A percentile compares a stretch with the other conserved stretches of the same genome.
These are phyloP conservation scores for Xylaria acuta DNA, from an alignment of 495 filamentous ascomycete genomes.

Conservation along the genomic window DNA sequence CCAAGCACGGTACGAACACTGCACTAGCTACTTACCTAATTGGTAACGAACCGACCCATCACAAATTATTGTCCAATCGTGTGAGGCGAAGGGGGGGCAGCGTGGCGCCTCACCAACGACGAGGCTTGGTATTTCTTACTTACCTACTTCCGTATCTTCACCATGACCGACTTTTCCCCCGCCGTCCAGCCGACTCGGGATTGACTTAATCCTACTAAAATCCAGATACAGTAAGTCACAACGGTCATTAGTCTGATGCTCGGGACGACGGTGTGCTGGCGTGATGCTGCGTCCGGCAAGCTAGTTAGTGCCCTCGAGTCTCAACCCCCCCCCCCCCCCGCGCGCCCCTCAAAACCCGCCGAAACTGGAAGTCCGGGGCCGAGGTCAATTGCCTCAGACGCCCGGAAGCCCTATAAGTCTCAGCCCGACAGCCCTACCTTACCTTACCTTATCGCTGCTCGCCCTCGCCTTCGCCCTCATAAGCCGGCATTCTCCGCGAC, in stretches of 20 bases:
- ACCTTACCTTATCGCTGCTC: neutral
- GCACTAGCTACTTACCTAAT: neutral
- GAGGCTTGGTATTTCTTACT: constrained; percentile 13
- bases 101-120: neutral
- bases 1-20: neutral
- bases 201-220: neutral
- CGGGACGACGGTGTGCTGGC: neutral
- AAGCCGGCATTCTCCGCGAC: constrained; percentile 1
- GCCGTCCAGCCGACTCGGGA: neutral
- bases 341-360: neutral
- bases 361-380: constrained; percentile 23
- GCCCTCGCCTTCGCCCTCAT: neutral
- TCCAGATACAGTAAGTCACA: constrained; percentile 16
- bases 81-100: neutral
- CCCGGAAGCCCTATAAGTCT: constrained; percentile 18
- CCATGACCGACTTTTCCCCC: constrained; percentile 9
- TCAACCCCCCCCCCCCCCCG: too few species aligned
- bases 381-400: constrained; percentile 21
- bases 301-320: too few species aligned
- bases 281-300: neutral
- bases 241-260: neutral
- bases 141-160: neutral
- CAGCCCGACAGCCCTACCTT: constrained; percentile 9
- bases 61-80: constrained; percentile 1
- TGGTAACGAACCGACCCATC: neutral